phyloP scores from a whole-genome alignment of 257 asterid genomes.

The Plectranthus barbatus region DNA sequence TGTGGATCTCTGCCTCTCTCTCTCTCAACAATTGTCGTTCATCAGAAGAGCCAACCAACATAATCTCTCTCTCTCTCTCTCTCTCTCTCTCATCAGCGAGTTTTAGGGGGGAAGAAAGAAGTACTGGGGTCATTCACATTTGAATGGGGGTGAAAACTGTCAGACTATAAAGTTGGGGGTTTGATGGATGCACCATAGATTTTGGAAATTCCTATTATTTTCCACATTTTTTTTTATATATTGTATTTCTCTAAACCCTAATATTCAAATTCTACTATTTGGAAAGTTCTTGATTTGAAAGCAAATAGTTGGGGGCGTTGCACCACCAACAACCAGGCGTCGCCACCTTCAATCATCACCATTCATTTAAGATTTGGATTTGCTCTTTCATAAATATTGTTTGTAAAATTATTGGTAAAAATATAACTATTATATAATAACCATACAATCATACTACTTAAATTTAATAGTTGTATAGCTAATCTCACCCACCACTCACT shows the following conservation, averaged over 20 bases:
- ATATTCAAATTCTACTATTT: constrained; percentile 13
- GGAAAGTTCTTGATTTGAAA: constrained; percentile 29
- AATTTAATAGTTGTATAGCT: too few species aligned
- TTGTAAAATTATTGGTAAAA: too few species aligned
- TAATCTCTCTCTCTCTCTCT: too few species aligned
- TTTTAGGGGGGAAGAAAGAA: not conserved
- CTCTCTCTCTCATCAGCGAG: constrained; percentile 6
- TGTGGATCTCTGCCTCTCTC: too few species aligned
- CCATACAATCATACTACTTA: too few species aligned
- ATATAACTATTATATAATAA: too few species aligned
- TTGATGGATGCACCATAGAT: not conserved
- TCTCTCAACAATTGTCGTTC: too few species aligned
- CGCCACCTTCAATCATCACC: constrained; percentile 15
- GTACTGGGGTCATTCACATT: not conserved
- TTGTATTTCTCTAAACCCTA: not conserved
- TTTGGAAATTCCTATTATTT: constrained; percentile 1
- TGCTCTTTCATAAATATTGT: too few species aligned
- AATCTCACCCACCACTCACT: too few species aligned
- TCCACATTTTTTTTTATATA: not conserved
- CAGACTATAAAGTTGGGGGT: constrained; percentile 15
- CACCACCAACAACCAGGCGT: constrained; percentile 11
- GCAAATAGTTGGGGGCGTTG: constrained; percentile 11
- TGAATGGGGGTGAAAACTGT: constrained; percentile 15
- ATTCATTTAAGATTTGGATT: too few species aligned
- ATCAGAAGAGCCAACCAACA: too few species aligned